Percentiles rank a stretch among this genome's conserved stretches.
Conservation (phyloP, 768 basidiomycete species). For the Leccinum obscurum region DNA sequence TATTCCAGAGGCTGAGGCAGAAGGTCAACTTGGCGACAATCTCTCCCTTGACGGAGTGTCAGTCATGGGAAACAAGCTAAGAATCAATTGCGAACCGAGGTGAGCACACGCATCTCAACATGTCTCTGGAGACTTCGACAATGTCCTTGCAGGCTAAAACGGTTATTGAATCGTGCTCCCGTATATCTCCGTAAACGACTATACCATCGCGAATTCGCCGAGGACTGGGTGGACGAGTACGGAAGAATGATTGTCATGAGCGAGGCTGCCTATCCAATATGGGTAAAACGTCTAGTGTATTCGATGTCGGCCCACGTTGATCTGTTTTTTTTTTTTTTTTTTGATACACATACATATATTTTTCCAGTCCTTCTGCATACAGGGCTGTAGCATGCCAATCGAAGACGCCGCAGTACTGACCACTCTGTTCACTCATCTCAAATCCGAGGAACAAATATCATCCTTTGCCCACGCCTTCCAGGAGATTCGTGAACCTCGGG, state of each 20-base stretch:
- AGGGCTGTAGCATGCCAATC: conserved; percentile 34
- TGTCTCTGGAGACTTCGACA: not conserved
- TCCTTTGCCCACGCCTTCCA: conserved; percentile 57
- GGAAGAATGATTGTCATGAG: conserved; percentile 55
- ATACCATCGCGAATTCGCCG: conserved; percentile 40
- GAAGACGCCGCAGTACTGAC: conserved; percentile 37
- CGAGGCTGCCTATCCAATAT: conserved; percentile 60
- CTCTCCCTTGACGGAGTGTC: conserved; percentile 22
- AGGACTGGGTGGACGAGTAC: conserved; percentile 51
- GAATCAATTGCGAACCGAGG: conserved; percentile 41
- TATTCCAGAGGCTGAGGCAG: conserved; percentile 39
- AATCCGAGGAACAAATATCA: conserved; percentile 46
- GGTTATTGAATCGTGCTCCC: conserved; percentile 36
- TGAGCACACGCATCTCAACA: conserved; percentile 18
- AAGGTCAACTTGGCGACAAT: conserved; percentile 36
- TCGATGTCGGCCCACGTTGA: not conserved
- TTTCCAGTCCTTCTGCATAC: conserved; percentile 49
- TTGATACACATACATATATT: not conserved
- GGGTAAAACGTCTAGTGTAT: conserved; percentile 35
- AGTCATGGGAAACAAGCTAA: conserved; percentile 36
- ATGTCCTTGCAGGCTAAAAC: conserved; percentile 36
- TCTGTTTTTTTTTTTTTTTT: not conserved
- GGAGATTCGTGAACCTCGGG: conserved; percentile 56
- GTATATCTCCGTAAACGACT: conserved; percentile 41
- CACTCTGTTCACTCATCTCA: conserved; percentile 44